These are phyloP conservation scores for Leccinum subrobustum DNA, from an alignment of 1,284 basidiomycete genomes.

Conservation along the genomic window DNA sequence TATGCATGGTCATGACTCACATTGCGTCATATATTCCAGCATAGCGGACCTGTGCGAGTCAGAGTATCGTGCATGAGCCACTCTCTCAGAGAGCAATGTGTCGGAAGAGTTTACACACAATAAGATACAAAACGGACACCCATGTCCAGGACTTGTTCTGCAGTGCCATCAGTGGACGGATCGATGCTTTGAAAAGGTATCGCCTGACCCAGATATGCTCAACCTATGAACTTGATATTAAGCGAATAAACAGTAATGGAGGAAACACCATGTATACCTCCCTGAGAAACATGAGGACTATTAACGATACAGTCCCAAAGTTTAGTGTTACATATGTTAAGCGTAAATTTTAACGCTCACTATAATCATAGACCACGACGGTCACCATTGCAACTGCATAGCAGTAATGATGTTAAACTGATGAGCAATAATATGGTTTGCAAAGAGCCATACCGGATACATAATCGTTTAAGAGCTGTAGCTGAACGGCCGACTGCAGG, in stretches of 20 bases:
- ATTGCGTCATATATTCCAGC: background rate
- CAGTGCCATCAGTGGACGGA: background rate
- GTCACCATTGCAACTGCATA: background rate
- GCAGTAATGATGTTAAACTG: background rate
- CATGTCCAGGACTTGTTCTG: background rate
- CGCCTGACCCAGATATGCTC: too few species aligned
- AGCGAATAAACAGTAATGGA: too few species aligned
- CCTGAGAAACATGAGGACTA: too few species aligned
- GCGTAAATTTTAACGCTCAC: background rate
- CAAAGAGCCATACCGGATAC: background rate
- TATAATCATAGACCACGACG: background rate
- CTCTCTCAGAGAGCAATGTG: too few species aligned
- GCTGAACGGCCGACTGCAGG: background rate
- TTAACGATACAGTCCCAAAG: too few species aligned
- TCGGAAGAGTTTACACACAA: too few species aligned
- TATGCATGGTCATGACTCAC: background rate
- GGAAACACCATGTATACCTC: too few species aligned
- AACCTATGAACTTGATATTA: too few species aligned
- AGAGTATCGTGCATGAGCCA: background rate
- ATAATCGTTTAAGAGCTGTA: background rate
- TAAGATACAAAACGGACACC: too few species aligned
- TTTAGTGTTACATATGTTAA: background rate
- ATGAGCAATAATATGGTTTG: background rate
- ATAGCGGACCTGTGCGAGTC: background rate
- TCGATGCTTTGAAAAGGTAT: background rate